A percentile compares a stretch with the other conserved stretches of the same genome.
Evolutionary conservation across 2,329 filamentous ascomycete species (phyloP).

Genomic region (Karstenula rhodostoma): DNA sequence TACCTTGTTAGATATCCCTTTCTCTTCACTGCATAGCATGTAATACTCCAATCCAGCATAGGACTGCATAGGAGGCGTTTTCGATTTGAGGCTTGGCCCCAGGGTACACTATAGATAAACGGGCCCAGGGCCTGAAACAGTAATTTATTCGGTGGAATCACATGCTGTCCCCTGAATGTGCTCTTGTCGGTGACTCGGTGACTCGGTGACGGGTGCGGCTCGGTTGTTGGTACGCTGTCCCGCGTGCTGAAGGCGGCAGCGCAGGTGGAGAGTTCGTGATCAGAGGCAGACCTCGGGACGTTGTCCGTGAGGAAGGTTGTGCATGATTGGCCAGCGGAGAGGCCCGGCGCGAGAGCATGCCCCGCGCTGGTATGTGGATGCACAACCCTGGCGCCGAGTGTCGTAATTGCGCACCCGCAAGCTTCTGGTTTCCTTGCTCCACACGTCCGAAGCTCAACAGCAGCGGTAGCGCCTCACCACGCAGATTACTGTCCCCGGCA

Average conservation of each 20-base stretch:
- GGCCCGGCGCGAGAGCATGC: not conserved
- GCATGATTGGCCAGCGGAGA: not conserved
- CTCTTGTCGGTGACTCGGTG: not conserved
- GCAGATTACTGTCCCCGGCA: constrained; percentile 21
- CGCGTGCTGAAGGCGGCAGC: not conserved
- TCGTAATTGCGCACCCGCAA: constrained; percentile 26
- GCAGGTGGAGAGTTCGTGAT: not conserved
- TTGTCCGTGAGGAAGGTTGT: not conserved
- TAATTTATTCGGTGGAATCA: constrained; percentile 6
- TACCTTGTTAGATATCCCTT: constrained; percentile 23
- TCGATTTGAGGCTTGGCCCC: constrained; percentile 9
- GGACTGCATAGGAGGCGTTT: constrained; percentile 20
- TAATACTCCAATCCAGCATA: constrained; percentile 15
- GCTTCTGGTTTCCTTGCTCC: constrained; percentile 23
- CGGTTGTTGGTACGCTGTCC: no score
- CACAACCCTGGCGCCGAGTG: constrained; percentile 26
- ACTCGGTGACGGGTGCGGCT: not conserved
- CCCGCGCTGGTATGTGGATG: constrained; percentile 11
- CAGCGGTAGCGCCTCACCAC: constrained; percentile 41
- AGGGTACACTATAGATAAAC: constrained; percentile 6
- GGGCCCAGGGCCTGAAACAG: not conserved
- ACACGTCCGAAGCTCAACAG: constrained; percentile 45
- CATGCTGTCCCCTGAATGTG: not conserved
- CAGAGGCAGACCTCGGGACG: not conserved
- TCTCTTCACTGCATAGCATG: constrained; percentile 16